Conservation (phyloP, 352 stramenopile genomes). For the Phytophthora pisi region DNA sequence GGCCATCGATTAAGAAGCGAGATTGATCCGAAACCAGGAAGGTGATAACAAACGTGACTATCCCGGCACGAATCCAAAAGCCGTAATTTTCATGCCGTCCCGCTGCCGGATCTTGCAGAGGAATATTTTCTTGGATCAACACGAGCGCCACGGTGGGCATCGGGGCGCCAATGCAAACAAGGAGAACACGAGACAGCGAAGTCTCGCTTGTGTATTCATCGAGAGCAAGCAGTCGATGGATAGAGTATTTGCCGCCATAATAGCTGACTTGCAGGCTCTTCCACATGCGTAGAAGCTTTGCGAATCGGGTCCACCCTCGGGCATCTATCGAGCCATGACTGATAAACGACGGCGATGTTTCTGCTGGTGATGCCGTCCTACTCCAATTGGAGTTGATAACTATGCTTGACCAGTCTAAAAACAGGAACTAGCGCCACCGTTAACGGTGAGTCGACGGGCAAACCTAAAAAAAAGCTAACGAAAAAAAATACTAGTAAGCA, state of each 20-base stretch:
- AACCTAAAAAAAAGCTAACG: no score
- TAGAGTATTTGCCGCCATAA: neutral
- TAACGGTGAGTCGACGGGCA: no score
- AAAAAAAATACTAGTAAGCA: no score
- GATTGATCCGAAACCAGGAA: neutral
- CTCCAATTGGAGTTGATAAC: no score
- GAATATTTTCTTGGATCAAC: conserved; percentile 5
- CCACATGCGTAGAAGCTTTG: neutral
- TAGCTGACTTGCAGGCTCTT: neutral
- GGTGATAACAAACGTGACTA: neutral
- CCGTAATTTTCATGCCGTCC: conserved; percentile 11
- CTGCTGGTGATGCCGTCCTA: no score
- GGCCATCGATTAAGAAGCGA: neutral
- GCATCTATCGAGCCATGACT: no score
- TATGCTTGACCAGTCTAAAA: no score
- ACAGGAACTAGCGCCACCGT: no score
- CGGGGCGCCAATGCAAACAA: neutral
- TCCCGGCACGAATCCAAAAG: conserved; percentile 3
- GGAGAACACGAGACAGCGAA: neutral
- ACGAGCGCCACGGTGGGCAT: neutral
- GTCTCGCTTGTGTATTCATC: conserved; percentile 8
- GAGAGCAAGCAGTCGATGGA: conserved; percentile 10
- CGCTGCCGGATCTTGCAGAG: conserved; percentile 2
- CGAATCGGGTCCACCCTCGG: neutral
- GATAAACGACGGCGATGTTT: no score